A percentile compares a stretch with the other conserved stretches of the same genome.
Evolutionary conservation across 371 early-diverging fungal species (phyloP).

Genomic region (Mortierella sp.): DNA sequence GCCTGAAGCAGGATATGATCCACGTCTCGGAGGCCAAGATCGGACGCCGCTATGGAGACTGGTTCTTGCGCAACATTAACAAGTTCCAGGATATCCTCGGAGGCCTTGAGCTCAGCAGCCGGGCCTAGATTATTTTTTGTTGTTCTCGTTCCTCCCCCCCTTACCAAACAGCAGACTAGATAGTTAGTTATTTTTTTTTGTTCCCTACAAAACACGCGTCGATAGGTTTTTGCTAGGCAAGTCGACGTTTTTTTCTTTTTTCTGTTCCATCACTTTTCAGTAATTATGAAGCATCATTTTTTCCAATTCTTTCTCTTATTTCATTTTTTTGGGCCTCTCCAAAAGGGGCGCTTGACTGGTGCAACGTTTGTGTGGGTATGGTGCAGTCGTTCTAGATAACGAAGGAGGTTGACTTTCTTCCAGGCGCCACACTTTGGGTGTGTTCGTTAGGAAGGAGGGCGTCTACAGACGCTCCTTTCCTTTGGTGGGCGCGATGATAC

Average conservation of each 20-base stretch:
- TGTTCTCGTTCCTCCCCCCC: background rate
- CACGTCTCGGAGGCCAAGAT: conserved; percentile 95
- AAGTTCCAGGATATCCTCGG: conserved; percentile 72
- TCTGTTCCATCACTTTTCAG: background rate
- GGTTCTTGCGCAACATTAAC: conserved; percentile 94
- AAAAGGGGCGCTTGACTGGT: background rate
- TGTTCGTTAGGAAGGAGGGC: background rate
- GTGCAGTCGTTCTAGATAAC: background rate
- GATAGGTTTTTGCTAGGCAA: too few relatives aligned
- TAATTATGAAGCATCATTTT: conserved; percentile 8
- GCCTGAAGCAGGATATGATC: conserved; percentile 91
- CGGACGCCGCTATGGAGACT: conserved; percentile 94
- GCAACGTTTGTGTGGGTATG: background rate
- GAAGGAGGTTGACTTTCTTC: background rate
- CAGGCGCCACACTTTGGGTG: background rate
- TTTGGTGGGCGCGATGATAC: background rate
- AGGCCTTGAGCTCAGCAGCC: conserved; percentile 55
- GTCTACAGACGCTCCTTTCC: background rate
- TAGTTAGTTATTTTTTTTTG: conserved; percentile 1
- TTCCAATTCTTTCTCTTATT: background rate
- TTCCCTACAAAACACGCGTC: background rate
- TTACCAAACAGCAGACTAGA: background rate
- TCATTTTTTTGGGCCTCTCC: background rate
- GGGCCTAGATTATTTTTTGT: conserved; percentile 29
- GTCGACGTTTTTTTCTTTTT: background rate